Evolutionary conservation across 495 filamentous ascomycete species (phyloP).

Genomic region (Ascobolus immersus): DNA sequence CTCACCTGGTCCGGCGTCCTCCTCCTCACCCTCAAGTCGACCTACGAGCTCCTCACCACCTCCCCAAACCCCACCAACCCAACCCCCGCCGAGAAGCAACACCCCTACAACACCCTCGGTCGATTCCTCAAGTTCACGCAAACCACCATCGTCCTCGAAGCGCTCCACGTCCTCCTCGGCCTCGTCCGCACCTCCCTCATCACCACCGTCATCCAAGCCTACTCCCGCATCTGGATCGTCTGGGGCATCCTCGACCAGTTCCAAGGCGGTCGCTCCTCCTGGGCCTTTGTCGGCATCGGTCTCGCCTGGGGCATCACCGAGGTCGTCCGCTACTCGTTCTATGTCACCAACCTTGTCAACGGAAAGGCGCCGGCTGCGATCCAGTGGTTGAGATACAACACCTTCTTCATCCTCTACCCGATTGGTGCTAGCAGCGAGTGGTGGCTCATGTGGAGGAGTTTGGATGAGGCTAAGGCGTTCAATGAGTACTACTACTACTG

Average conservation of each 20-base stretch:
- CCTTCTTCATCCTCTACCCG: constrained; percentile 79
- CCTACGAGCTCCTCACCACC: constrained; percentile 20
- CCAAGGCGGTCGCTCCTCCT: constrained; percentile 25
- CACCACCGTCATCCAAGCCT: constrained; percentile 76
- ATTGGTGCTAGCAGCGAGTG: constrained; percentile 72
- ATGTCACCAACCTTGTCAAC: constrained; percentile 42
- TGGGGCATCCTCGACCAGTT: constrained; percentile 53
- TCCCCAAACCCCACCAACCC: constrained; percentile 18
- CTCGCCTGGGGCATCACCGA: constrained; percentile 67
- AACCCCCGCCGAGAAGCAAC: constrained; percentile 25
- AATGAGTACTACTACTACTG: constrained; percentile 28
- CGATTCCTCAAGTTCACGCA: constrained; percentile 54
- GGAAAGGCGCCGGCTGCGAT: constrained; percentile 32
- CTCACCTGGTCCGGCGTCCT: constrained; percentile 51
- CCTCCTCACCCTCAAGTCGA: constrained; percentile 27
- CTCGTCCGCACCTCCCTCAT: constrained; percentile 60
- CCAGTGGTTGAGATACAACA: constrained; percentile 77
- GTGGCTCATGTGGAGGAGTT: constrained; percentile 40
- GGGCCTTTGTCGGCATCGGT: constrained; percentile 45
- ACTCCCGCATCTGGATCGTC: constrained; percentile 54
- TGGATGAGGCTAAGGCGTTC: constrained; percentile 30
- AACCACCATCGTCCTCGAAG: constrained; percentile 55
- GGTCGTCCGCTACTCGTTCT: constrained; percentile 70
- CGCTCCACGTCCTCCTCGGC: constrained; percentile 50
- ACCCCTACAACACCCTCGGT: constrained; percentile 28